Conservation (phyloP, 768 basidiomycete species). For the Pleurotus cornucopiae region DNA sequence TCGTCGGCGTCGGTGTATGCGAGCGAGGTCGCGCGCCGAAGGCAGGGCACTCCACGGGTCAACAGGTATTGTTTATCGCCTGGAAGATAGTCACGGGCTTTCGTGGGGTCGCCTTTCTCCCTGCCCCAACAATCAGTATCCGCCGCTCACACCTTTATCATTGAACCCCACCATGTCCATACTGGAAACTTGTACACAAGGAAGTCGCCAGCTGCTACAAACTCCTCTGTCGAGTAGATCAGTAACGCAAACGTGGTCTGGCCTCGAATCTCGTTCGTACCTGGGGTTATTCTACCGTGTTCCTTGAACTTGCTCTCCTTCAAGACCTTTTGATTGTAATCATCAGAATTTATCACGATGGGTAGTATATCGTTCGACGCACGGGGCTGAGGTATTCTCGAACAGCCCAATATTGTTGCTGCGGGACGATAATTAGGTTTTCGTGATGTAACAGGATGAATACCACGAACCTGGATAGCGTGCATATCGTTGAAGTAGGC, state of each 20-base stretch:
- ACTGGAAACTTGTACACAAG: slow-evolving; percentile 97
- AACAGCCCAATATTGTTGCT: slow-evolving; percentile 93
- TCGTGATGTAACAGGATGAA: not conserved
- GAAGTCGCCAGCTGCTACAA: slow-evolving; percentile 97
- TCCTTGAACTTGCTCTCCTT: slow-evolving; percentile 99
- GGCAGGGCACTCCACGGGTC: slow-evolving; percentile 93
- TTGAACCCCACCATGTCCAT: slow-evolving; percentile 80
- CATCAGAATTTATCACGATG: slow-evolving; percentile 22
- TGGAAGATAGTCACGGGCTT: slow-evolving; percentile 90
- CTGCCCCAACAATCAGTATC: slow-evolving; percentile 34
- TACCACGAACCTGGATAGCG: slow-evolving; percentile 17
- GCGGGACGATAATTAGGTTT: slow-evolving; percentile 12
- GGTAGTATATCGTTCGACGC: slow-evolving; percentile 22
- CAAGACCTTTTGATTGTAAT: slow-evolving; percentile 65
- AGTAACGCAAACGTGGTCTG: not conserved
- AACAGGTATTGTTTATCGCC: slow-evolving; percentile 95
- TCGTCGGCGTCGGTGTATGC: slow-evolving; percentile 96
- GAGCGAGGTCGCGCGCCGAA: slow-evolving; percentile 87
- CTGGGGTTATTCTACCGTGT: slow-evolving; percentile 93
- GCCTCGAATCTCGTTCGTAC: slow-evolving; percentile 36
- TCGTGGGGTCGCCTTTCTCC: slow-evolving; percentile 89
- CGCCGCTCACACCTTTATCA: slow-evolving; percentile 1
- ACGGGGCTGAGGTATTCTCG: slow-evolving; percentile 93
- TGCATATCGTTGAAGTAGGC: slow-evolving; percentile 11
- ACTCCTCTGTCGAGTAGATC: slow-evolving; percentile 67